phyloP scores from a whole-genome alignment of 192 early-diverging fungal species.

The Spizellomyces punctatus region DNA sequence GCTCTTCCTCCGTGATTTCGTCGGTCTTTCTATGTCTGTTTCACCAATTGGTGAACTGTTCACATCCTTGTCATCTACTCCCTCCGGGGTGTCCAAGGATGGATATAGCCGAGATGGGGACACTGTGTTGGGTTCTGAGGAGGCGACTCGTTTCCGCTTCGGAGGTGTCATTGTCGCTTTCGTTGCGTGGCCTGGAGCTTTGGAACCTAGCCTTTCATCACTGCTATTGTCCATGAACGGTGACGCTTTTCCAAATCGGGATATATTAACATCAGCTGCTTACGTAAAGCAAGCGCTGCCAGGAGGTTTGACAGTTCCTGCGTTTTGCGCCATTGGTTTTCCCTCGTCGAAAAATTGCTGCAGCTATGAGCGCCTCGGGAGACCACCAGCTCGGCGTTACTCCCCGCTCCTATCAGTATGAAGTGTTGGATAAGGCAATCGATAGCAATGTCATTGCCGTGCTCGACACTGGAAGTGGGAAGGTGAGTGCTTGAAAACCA shows the following conservation, averaged over 20 bases:
- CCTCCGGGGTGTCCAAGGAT: background rate
- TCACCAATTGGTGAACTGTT: background rate
- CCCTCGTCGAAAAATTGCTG: no score
- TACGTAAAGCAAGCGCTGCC: no score
- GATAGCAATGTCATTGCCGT: conserved; percentile 83
- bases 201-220: no score
- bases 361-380: no score
- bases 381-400: background rate
- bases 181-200: no score
- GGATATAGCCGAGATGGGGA: background rate
- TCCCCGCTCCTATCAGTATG: conserved; percentile 63
- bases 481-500: conserved; percentile 36
- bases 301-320: no score
- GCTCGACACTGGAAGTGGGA: conserved; percentile 90
- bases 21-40: background rate
- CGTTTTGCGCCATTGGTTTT: no score
- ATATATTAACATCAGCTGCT: no score
- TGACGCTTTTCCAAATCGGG: no score
- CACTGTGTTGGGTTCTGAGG: background rate
- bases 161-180: background rate
- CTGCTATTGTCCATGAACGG: no score
- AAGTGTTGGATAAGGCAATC: conserved; percentile 66
- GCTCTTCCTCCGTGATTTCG: background rate
- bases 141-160: background rate
- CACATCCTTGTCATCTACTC: background rate